A percentile compares a stretch with the other conserved stretches of the same genome.
These are phyloP conservation scores for Nematodospora anomalae DNA, from an alignment of 1,139 yeast species.

Conservation along the genomic window DNA sequence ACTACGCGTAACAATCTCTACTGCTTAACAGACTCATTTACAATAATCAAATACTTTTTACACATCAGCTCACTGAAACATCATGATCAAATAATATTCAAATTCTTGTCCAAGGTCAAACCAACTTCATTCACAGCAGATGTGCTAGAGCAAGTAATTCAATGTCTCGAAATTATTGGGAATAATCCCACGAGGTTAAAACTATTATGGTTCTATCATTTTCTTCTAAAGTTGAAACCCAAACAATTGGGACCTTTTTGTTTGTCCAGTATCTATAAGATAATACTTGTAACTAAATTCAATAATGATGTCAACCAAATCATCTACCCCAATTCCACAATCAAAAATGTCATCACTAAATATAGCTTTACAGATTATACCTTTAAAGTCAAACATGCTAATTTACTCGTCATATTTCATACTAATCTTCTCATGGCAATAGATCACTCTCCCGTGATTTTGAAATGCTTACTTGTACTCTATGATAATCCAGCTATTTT, in stretches of 20 bases:
- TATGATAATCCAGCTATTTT: constrained; percentile 15
- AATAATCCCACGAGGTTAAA: constrained; percentile 3
- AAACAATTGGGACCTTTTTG: constrained; percentile 11
- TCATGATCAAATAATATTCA: constrained; percentile 10
- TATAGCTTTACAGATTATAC: neutral
- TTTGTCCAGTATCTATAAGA: constrained; percentile 9
- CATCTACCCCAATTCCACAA: constrained; percentile 2
- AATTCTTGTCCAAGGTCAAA: constrained; percentile 7
- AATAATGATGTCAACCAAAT: neutral
- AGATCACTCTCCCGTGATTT: constrained; percentile 5
- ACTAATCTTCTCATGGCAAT: neutral
- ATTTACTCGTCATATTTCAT: neutral
- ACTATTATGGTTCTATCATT: constrained; percentile 11
- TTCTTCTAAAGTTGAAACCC: constrained; percentile 8
- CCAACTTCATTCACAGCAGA: constrained; percentile 2
- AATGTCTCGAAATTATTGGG: constrained; percentile 9
- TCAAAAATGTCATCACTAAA: neutral
- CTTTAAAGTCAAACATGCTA: constrained; percentile 1
- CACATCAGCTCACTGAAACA: constrained; percentile 2
- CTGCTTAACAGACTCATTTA: constrained; percentile 1
- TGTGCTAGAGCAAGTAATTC: constrained; percentile 7
- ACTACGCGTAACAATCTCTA: constrained; percentile 1
- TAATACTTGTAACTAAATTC: constrained; percentile 3
- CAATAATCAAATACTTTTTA: constrained; percentile 12
- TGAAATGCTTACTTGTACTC: constrained; percentile 13